Conservation (phyloP, 2,329 filamentous ascomycete species). For the Karstenula rhodostoma region DNA sequence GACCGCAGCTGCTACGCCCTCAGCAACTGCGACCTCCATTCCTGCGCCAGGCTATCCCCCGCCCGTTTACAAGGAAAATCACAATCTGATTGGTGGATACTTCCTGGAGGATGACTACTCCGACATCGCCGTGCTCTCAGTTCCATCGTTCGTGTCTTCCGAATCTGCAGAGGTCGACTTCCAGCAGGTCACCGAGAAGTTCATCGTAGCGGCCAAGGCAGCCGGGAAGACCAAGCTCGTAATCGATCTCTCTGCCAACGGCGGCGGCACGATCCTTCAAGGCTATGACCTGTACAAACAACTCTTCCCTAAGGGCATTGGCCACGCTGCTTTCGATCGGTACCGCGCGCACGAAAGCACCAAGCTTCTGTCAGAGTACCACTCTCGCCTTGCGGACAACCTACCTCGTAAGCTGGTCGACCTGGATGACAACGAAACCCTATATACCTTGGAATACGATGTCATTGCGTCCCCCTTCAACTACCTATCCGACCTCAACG, state of each 20-base stretch:
- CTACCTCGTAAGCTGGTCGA: slow-evolving; percentile 40
- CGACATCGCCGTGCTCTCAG: slow-evolving; percentile 56
- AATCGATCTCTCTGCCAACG: slow-evolving; percentile 66
- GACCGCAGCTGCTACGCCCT: slow-evolving; percentile 27
- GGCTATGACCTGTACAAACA: slow-evolving; percentile 69
- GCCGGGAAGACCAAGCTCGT: slow-evolving; percentile 67
- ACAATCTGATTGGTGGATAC: slow-evolving; percentile 58
- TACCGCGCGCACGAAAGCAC: slow-evolving; percentile 60
- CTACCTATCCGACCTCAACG: slow-evolving; percentile 55
- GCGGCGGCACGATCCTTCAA: slow-evolving; percentile 66
- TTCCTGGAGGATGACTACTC: slow-evolving; percentile 56
- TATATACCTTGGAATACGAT: slow-evolving; percentile 34
- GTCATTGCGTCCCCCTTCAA: slow-evolving; percentile 56
- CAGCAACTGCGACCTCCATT: slow-evolving; percentile 32
- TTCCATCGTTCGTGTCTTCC: slow-evolving; percentile 52
- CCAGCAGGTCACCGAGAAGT: slow-evolving; percentile 52
- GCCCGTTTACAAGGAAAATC: slow-evolving; percentile 51
- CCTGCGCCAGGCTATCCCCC: slow-evolving; percentile 55
- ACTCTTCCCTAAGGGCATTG: slow-evolving; percentile 59
- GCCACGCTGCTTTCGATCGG: slow-evolving; percentile 60
- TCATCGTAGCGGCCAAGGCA: slow-evolving; percentile 54
- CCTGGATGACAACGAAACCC: slow-evolving; percentile 48
- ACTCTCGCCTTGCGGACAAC: slow-evolving; percentile 42
- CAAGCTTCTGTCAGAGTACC: slow-evolving; percentile 54
- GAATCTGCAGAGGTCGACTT: slow-evolving; percentile 46